Evolutionary conservation across 768 basidiomycete genomes (phyloP), one percentile per base, ranked within the genome.

Genomic region (Tulasnella sp.): DNA sequence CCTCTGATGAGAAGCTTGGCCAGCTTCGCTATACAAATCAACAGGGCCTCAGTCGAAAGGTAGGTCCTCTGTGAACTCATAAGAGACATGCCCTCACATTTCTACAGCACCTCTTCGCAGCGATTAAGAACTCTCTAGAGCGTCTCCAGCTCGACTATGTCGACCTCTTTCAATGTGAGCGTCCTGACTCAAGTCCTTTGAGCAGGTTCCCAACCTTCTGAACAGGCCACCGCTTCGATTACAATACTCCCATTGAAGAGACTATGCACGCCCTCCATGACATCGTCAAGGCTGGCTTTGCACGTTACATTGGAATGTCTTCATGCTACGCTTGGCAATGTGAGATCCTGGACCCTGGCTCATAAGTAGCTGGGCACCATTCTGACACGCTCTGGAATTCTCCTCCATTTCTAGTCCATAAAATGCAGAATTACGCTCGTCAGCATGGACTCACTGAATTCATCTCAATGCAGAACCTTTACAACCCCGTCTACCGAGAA

Each of bases 261-360:
- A 77, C 77, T 26, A 77, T 77, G 77, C 77, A 77, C 3, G 77
- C 77, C 2, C 70, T 77, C 20, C 16, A 88, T 74, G 88, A 88
- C 78, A 84, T 88, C 13, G 88, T 89, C 18, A 84, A 87, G 79
- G 85, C 85, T 9, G 88, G 88, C 2, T 85, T 86, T 67, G 88
- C 86, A 51, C 84, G 86, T 29, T 88, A 87, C 81, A 86, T 87
- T 40, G 87, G 87, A 48, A 77, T 77, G 75, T 69, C 57, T 23
- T 77, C 75, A 15, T 85, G 85, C 78, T 84, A 81, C 80, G 85
- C 86, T 3, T 85, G 83, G 46, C 81, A 81, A 51, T 81, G 79
- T 79, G 51, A 57, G 77, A 26, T 70, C 13, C 10, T 10, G 35
- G 6, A 0, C 44, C 23, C 26, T 11, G 5, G 0, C 67, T n/a